Percentiles rank a stretch among this genome's conserved stretches.
These are phyloP conservation scores for Mycena filopes DNA, from an alignment of 768 basidiomycete species.

Conservation along the genomic window DNA sequence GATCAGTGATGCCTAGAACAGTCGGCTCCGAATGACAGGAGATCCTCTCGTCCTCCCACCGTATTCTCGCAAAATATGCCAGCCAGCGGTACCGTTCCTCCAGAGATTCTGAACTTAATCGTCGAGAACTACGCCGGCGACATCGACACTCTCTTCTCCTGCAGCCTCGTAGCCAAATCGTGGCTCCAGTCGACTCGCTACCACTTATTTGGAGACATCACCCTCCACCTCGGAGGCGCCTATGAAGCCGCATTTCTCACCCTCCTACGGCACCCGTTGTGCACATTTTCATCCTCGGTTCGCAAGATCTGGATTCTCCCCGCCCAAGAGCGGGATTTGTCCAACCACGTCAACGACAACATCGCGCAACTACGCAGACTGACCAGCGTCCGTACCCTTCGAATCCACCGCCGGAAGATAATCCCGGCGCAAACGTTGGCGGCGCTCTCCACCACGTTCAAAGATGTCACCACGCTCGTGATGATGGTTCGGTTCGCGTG, in stretches of 20 bases:
- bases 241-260: constrained; percentile 12
- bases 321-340: background rate
- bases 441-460: constrained; percentile 16
- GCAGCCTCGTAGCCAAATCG: constrained; percentile 35
- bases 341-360: constrained; percentile 4
- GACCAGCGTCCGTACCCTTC: constrained; percentile 18
- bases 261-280: constrained; percentile 14
- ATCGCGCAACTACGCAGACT: constrained; percentile 12
- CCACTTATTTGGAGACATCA: constrained; percentile 26
- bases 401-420: constrained; percentile 22
- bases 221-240: constrained; percentile 13
- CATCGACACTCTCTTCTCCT: constrained; percentile 7
- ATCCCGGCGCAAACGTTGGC: constrained; percentile 13
- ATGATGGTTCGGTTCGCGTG: constrained; percentile 22
- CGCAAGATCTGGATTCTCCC: constrained; percentile 29
- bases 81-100: background rate
- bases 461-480: constrained; percentile 18
- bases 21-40: no score
- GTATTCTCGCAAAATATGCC: constrained; percentile 1
- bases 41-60: no score
- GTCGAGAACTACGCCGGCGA: constrained; percentile 13
- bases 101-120: constrained; percentile 22
- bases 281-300: constrained; percentile 26
- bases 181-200: constrained; percentile 27
- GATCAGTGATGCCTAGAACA: no score